Evolutionary conservation across 441 rosid genomes (phyloP).

Genomic region (Hypseocharis bilobata): DNA sequence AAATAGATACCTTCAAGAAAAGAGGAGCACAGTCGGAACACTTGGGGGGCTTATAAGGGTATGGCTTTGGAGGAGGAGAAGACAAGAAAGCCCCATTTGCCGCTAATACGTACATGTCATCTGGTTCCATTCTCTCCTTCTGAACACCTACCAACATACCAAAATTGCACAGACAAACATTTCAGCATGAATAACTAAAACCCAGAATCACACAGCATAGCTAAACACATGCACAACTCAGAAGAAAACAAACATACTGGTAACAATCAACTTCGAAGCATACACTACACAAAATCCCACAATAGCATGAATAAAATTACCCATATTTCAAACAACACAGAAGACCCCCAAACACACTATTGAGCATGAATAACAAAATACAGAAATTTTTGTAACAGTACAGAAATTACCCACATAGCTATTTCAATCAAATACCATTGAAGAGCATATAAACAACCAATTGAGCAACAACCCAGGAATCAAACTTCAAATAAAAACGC

Average conservation of each 20-base stretch:
- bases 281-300: background rate
- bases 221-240: background rate
- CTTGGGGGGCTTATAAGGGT: conserved; percentile 81
- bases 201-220: background rate
- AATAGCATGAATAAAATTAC: background rate
- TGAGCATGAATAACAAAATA: too few relatives aligned
- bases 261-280: too few relatives aligned
- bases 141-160: conserved; percentile 60
- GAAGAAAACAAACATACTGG: too few relatives aligned
- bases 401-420: too few relatives aligned
- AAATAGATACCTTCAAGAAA: conserved; percentile 62
- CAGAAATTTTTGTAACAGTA: too few relatives aligned
- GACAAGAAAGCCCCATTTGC: conserved; percentile 54
- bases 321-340: background rate
- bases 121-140: conserved; percentile 97
- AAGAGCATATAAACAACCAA: background rate
- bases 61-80: conserved; percentile 72
- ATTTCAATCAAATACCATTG: background rate
- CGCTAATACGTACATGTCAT: conserved; percentile 75
- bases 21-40: conserved; percentile 92
- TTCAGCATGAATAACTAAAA: background rate
- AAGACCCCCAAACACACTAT: too few relatives aligned
- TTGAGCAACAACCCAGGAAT: background rate
- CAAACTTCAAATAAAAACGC: background rate
- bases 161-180: background rate